Conservation (phyloP, 768 basidiomycete species). For the Hericium alpestre region DNA sequence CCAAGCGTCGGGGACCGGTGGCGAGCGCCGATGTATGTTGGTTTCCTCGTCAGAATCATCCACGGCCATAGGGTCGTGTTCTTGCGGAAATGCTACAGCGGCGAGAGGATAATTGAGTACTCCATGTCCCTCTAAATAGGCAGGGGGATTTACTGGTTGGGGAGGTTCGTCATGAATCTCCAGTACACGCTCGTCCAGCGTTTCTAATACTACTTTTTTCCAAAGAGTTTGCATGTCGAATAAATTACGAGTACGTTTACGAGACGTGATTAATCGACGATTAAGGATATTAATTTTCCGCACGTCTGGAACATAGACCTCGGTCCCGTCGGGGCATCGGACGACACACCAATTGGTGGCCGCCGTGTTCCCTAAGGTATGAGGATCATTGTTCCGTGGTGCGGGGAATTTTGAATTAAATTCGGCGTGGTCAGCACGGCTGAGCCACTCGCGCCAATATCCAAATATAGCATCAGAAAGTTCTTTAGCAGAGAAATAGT, state of each 20-base stretch:
- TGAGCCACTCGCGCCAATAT: conserved; percentile 16
- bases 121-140: background rate
- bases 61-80: background rate
- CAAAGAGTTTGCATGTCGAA: conserved; percentile 18
- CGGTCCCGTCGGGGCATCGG: background rate
- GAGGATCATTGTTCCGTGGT: background rate
- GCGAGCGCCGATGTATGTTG: background rate
- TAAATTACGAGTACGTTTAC: conserved; percentile 16
- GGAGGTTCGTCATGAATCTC: background rate
- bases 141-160: background rate
- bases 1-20: background rate
- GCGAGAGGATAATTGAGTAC: background rate
- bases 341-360: background rate
- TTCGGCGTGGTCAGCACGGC: background rate
- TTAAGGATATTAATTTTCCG: conserved; percentile 8
- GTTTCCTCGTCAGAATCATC: background rate
- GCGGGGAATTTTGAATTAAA: background rate
- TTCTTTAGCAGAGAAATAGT: conserved; percentile 1
- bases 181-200: conserved; percentile 7
- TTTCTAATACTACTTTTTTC: conserved; percentile 14
- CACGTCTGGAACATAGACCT: background rate
- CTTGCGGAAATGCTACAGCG: background rate
- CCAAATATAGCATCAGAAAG: conserved; percentile 16
- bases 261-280: conserved; percentile 11
- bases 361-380: background rate